These are phyloP conservation scores for Alnus glutinosa DNA, from an alignment of 306 rosid species.

Conservation along the genomic window DNA sequence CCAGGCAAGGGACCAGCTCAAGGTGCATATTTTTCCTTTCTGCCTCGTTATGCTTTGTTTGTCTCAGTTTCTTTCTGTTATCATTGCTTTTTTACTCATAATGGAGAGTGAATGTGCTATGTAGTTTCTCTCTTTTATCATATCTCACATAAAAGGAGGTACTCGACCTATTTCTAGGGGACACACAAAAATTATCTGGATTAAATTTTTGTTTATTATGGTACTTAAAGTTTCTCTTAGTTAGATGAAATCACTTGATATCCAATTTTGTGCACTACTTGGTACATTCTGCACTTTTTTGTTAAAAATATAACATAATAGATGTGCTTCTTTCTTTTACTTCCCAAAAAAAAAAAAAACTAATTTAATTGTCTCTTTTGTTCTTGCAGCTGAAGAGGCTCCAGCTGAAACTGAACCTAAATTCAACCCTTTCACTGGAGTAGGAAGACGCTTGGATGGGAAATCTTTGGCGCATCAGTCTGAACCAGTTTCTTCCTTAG, in stretches of 20 bases:
- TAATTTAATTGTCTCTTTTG: background rate
- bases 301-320: background rate
- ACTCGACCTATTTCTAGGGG: background rate
- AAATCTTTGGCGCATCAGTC: slow-evolving; percentile 61
- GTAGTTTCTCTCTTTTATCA: background rate
- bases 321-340: background rate
- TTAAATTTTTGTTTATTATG: background rate
- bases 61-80: slow-evolving; percentile 15
- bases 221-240: background rate
- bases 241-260: background rate
- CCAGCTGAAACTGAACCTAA: slow-evolving; percentile 68
- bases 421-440: slow-evolving; percentile 85
- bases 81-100: background rate
- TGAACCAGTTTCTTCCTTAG: slow-evolving; percentile 49
- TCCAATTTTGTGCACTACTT: background rate
- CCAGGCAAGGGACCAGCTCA: slow-evolving; percentile 52
- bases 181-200: background rate
- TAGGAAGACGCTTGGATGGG: slow-evolving; percentile 95
- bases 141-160: background rate
- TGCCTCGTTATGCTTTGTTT: background rate
- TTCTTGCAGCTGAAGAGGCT: slow-evolving; percentile 60
- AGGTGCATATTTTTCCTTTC: slow-evolving; percentile 46
- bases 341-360: too few relatives aligned
- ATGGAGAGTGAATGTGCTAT: background rate
- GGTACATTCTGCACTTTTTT: background rate